phyloP scores from a whole-genome alignment of 768 basidiomycete genomes.

The Pulveroboletus sp. region DNA sequence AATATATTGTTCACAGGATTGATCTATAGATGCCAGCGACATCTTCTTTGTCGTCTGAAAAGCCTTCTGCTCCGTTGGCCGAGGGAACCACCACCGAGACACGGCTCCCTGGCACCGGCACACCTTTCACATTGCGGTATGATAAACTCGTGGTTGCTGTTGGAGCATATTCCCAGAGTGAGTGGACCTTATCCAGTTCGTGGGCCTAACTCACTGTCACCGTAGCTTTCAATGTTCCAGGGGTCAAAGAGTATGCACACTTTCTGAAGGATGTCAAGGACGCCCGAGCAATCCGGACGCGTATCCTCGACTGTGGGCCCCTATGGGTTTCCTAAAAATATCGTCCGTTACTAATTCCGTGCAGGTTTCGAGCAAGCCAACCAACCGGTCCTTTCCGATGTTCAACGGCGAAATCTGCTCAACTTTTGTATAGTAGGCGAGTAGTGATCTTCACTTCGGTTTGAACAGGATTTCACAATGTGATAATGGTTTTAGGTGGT shows the following conservation, averaged over 20 bases:
- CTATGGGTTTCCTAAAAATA: background rate
- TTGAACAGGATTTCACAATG: slow-evolving; percentile 3
- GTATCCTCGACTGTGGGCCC: slow-evolving; percentile 65
- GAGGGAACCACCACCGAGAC: slow-evolving; percentile 16
- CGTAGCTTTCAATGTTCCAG: slow-evolving; percentile 64
- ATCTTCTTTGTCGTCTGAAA: slow-evolving; percentile 35
- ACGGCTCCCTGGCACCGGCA: slow-evolving; percentile 20
- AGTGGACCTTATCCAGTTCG: slow-evolving; percentile 16
- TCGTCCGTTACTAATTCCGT: background rate
- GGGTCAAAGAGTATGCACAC: slow-evolving; percentile 75
- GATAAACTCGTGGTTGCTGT: slow-evolving; percentile 84
- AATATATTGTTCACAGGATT: background rate
- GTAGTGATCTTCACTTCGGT: slow-evolving; percentile 18
- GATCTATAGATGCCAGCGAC: slow-evolving; percentile 59
- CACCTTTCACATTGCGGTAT: slow-evolving; percentile 57
- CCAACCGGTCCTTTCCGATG: slow-evolving; percentile 71
- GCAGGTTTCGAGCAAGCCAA: slow-evolving; percentile 82
- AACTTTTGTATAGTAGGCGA: slow-evolving; percentile 84
- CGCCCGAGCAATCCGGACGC: slow-evolving; percentile 63
- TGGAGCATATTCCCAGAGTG: slow-evolving; percentile 83
- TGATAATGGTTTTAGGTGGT: slow-evolving; percentile 42
- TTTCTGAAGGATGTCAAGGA: slow-evolving; percentile 81
- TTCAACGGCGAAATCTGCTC: slow-evolving; percentile 68
- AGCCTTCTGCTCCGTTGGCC: slow-evolving; percentile 8
- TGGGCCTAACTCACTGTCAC: background rate